These are phyloP conservation scores for Batrachochytrium dendrobatidis DNA, from an alignment of 371 early-diverging fungal genomes.

Conservation along the genomic window DNA sequence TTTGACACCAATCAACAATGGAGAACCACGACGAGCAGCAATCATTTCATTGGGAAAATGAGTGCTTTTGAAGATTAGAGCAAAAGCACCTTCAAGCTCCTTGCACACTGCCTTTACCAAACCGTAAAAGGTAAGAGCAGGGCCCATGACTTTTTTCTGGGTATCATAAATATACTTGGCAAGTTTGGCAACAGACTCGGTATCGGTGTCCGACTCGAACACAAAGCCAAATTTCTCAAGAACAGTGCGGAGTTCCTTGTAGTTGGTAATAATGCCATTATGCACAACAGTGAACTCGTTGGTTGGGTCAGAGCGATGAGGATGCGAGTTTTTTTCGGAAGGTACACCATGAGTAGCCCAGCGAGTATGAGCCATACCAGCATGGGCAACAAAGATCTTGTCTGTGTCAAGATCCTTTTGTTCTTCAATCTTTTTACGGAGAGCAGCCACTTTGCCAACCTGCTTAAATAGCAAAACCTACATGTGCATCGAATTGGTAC, in stretches of 20 bases:
- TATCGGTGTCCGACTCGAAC: constrained; percentile 66
- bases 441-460: constrained; percentile 56
- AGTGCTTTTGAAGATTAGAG: constrained; percentile 54
- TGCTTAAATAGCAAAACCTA: constrained; percentile 44
- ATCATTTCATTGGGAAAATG: constrained; percentile 62
- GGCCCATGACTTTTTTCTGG: constrained; percentile 35
- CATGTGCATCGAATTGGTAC: background rate
- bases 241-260: constrained; percentile 47
- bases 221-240: constrained; percentile 50
- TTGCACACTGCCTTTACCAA: constrained; percentile 46
- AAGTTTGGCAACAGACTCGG: constrained; percentile 60
- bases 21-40: constrained; percentile 58
- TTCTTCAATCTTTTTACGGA: constrained; percentile 35
- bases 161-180: constrained; percentile 56
- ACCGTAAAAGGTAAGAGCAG: constrained; percentile 29
- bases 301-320: constrained; percentile 52
- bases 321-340: constrained; percentile 59
- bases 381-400: constrained; percentile 35
- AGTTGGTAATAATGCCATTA: constrained; percentile 74
- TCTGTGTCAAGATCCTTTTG: constrained; percentile 24
- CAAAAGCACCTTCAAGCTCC: constrained; percentile 62
- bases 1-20: constrained; percentile 62
- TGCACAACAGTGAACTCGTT: constrained; percentile 64
- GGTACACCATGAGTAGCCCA: constrained; percentile 76
- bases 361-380: constrained; percentile 65